These are phyloP conservation scores for Grifola frondosa DNA, from an alignment of 1,284 basidiomycete genomes.

Conservation along the genomic window DNA sequence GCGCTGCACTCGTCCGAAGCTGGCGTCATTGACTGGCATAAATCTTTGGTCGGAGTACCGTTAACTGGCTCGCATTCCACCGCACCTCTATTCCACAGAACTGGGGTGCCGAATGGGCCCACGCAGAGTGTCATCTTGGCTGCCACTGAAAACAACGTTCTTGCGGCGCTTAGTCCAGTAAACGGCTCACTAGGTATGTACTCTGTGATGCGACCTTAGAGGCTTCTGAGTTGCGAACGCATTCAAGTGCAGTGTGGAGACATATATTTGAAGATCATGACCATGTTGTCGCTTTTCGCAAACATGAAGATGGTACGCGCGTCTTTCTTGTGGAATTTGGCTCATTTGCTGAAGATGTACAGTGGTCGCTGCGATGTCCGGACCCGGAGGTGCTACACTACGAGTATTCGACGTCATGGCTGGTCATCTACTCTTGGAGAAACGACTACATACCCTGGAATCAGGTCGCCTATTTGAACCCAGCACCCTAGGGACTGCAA, in stretches of 20 bases:
- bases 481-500: conserved; percentile 43
- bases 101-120: conserved; percentile 29
- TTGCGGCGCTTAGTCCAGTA: conserved; percentile 73
- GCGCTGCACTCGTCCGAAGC: conserved; percentile 68
- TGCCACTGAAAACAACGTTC: conserved; percentile 74
- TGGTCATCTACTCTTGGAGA: conserved; percentile 74
- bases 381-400: conserved; percentile 69
- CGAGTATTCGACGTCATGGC: conserved; percentile 67
- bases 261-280: conserved; percentile 70
- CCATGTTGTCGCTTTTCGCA: conserved; percentile 67
- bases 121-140: conserved; percentile 59
- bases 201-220: background rate
- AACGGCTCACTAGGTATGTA: conserved; percentile 74
- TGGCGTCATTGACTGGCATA: conserved; percentile 88
- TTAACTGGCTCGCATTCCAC: conserved; percentile 45
- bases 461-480: conserved; percentile 51
- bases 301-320: conserved; percentile 57
- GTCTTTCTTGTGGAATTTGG: background rate
- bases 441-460: conserved; percentile 49
- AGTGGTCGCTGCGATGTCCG: conserved; percentile 78
- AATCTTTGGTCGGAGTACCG: conserved; percentile 70
- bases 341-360: conserved; percentile 2
- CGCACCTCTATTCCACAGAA: conserved; percentile 57
- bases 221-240: conserved; percentile 7
- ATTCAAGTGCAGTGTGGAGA: conserved; percentile 69